Evolutionary conservation across 1,139 yeast genomes (phyloP).

Genomic region (Groenewaldozyma sp.): DNA sequence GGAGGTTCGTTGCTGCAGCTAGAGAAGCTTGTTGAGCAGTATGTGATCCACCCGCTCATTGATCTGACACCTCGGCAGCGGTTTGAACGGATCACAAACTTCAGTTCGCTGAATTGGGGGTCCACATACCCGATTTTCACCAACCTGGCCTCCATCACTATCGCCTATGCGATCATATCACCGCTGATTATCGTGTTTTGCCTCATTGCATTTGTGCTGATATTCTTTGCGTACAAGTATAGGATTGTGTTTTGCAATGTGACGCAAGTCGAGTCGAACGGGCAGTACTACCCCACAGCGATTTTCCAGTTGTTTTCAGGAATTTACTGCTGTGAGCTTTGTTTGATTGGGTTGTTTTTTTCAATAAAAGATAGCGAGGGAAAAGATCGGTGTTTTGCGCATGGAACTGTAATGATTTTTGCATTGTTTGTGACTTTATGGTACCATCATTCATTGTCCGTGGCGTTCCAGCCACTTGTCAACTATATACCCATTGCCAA

Average conservation of each 20-base stretch:
- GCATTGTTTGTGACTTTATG: conserved; percentile 9
- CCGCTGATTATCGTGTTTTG: conserved; percentile 66
- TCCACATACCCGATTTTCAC: conserved; percentile 67
- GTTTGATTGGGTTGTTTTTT: conserved; percentile 65
- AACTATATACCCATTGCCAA: conserved; percentile 10
- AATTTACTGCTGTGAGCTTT: conserved; percentile 66
- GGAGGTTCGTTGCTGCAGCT: conserved; percentile 32
- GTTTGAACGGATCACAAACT: conserved; percentile 14
- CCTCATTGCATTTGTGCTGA: conserved; percentile 46
- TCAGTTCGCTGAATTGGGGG: conserved; percentile 60
- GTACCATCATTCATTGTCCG: conserved; percentile 11
- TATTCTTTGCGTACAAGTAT: conserved; percentile 60
- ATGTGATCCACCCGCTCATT: conserved; percentile 31
- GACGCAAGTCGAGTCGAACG: conserved; percentile 56
- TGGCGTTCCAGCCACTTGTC: conserved; percentile 9
- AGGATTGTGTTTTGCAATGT: conserved; percentile 39
- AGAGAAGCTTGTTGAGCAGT: conserved; percentile 9
- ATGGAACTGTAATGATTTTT: conserved; percentile 14
- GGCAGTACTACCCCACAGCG: conserved; percentile 63
- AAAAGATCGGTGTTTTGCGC: conserved; percentile 9
- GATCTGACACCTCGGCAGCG: conserved; percentile 25
- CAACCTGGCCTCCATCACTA: conserved; percentile 64
- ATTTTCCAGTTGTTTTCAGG: conserved; percentile 71
- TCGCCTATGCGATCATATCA: conserved; percentile 67
- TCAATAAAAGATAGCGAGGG: conserved; percentile 33